Base-by-base conservation (phyloP, 1,139 yeast genomes). In the Candida tropicalis region DNA sequence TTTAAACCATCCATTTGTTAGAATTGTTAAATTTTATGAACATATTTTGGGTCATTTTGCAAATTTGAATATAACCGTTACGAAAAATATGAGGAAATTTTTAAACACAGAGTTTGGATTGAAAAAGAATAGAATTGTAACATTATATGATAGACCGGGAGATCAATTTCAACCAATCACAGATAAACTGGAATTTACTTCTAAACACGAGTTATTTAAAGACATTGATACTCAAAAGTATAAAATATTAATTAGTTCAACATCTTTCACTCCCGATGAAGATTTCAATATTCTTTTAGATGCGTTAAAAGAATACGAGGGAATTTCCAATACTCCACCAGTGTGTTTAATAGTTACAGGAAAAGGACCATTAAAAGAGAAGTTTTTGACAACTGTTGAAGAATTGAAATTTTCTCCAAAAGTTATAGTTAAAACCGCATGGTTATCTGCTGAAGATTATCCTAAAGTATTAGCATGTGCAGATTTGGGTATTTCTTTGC, bases 211-310 rank as follows among this genome's bases (percentile, higher is more conserved):
- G 52, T 46, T 83, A 0, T 83, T 82, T 45, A 57, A 61, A 2
- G 64, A 51, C 9, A 49, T 69, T 3, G 48, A 59, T 39, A 48
- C 68, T 10, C 51, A 57, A 0, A 58, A 65, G 0, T 88, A 84
- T 56, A 83, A 81, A 51, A 66, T 91, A 8, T 56, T 93, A 12
- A 81, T 93, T 4, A 84, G 95, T 1, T 84, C 97, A 0, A 93
- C 99, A 0, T 89, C 97, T 1, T 95, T 90, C 61, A 93, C 99
- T 0, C 95, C 95, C 0, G 99, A 95, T 61, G 99, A 95, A 63
- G 96, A 95, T 59, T 80, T 93, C 46, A 70, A 70, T 37, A 66
- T 87, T 25, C 66, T 95, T 15, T 64, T 93, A 13, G 80, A 83
- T 13, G 90, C 96, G 0, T 69, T 93, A 45, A 74, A 75, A 42